These are phyloP conservation scores for Cyberlindnera euphorbiae DNA, from an alignment of 805 yeast genomes.

Conservation along the genomic window DNA sequence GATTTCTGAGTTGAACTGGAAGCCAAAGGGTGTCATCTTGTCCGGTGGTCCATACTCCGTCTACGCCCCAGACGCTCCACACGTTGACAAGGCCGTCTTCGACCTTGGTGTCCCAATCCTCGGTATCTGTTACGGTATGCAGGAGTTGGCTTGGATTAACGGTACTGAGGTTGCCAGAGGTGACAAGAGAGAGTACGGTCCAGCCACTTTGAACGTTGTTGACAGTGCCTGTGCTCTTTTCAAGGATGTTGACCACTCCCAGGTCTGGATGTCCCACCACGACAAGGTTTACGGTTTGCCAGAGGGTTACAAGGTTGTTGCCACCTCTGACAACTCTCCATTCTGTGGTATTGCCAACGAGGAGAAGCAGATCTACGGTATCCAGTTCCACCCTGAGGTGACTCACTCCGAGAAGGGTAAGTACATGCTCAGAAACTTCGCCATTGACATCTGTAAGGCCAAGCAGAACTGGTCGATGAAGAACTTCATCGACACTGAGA, in stretches of 20 bases:
- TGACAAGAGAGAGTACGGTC: slow-evolving; percentile 97
- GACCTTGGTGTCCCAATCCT: slow-evolving; percentile 88
- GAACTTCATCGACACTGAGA: slow-evolving; percentile 95
- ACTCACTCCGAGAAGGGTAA: slow-evolving; percentile 94
- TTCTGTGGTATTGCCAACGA: slow-evolving; percentile 87
- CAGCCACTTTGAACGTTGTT: slow-evolving; percentile 78
- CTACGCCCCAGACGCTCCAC: slow-evolving; percentile 92
- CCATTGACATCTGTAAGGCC: slow-evolving; percentile 84
- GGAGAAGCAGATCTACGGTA: slow-evolving; percentile 75
- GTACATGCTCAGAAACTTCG: slow-evolving; percentile 82
- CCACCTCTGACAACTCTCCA: slow-evolving; percentile 92
- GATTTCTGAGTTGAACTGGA: slow-evolving; percentile 86
- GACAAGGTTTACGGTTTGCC: slow-evolving; percentile 93
- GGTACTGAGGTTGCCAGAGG: slow-evolving; percentile 90
- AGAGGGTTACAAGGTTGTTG: slow-evolving; percentile 81
- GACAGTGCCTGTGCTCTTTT: slow-evolving; percentile 69
- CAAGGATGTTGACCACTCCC: slow-evolving; percentile 86
- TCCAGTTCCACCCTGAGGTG: slow-evolving; percentile 99
- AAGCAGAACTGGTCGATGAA: slow-evolving; percentile 95
- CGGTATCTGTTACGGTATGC: slow-evolving; percentile 99
- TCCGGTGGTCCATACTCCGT: slow-evolving; percentile 99
- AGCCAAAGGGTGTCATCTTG: slow-evolving; percentile 91
- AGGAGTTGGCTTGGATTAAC: slow-evolving; percentile 97
- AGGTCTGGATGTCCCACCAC: slow-evolving; percentile 99
- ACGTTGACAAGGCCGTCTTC: slow-evolving; percentile 92